Evolutionary conservation across 2,329 filamentous ascomycete genomes (phyloP).

Genomic region (Ploettnerulaceae sp.): DNA sequence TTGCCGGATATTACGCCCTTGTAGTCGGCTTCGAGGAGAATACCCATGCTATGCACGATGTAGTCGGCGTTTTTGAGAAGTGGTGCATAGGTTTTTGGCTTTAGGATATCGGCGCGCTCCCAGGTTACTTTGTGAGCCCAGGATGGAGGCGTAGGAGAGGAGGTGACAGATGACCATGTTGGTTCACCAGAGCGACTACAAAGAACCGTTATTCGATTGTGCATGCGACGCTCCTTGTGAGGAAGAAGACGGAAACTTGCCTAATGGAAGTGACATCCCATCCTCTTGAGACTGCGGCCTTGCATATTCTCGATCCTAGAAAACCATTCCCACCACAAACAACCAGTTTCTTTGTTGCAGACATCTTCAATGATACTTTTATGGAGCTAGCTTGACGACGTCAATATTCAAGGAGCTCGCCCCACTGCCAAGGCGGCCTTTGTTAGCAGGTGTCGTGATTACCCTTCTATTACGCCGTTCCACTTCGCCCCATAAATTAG

Average conservation of each 20-base stretch:
- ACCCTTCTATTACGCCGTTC: too few species aligned
- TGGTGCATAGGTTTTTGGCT: slow-evolving; percentile 71
- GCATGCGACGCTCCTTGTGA: neutral
- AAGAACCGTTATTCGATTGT: slow-evolving; percentile 1
- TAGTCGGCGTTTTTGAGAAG: slow-evolving; percentile 74
- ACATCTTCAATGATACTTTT: too few species aligned
- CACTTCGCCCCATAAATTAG: too few species aligned
- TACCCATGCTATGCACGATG: slow-evolving; percentile 93
- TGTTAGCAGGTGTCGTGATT: too few species aligned
- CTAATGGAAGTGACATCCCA: slow-evolving; percentile 94
- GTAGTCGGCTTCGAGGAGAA: slow-evolving; percentile 95
- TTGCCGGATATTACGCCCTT: slow-evolving; percentile 82
- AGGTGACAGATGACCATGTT: slow-evolving; percentile 74
- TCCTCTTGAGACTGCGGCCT: slow-evolving; percentile 74
- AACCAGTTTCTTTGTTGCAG: slow-evolving; percentile 65
- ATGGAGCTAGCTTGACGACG: too few species aligned
- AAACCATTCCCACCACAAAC: slow-evolving; percentile 95
- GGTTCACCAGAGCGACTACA: slow-evolving; percentile 83
- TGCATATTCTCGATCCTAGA: slow-evolving; percentile 83
- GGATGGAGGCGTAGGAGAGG: slow-evolving; percentile 58
- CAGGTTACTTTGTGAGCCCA: slow-evolving; percentile 84
- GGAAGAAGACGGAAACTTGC: slow-evolving; percentile 41
- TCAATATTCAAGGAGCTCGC: too few species aligned
- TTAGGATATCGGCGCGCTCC: slow-evolving; percentile 83
- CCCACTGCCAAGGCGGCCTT: too few species aligned